Conservation (phyloP, 2,329 filamentous ascomycete genomes). For the Cladobotryum mycophilum region DNA sequence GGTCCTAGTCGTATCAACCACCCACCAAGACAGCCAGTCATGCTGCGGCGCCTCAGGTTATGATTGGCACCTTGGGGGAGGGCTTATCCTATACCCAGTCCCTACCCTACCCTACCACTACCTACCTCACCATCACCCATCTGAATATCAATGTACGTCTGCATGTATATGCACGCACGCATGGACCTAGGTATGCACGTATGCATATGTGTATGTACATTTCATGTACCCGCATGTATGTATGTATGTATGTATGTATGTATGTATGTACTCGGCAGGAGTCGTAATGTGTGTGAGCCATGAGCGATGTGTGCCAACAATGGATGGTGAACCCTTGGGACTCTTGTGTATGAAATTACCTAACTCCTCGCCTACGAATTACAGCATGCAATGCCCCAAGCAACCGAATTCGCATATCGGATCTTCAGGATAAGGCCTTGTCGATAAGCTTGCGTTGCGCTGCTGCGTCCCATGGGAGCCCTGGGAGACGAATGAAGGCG, state of each 20-base stretch:
- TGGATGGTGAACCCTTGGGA: too few relatives aligned
- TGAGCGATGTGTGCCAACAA: background rate
- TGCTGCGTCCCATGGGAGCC: too few relatives aligned
- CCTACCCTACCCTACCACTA: too few relatives aligned
- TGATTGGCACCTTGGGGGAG: background rate
- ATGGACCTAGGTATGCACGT: background rate
- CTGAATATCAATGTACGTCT: background rate
- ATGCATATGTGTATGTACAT: conserved; percentile 2
- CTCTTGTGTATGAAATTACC: too few relatives aligned
- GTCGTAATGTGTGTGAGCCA: background rate
- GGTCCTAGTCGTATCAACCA: conserved; percentile 1
- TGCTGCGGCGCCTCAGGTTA: background rate
- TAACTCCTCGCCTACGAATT: too few relatives aligned
- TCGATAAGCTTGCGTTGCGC: too few relatives aligned
- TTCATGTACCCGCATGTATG: background rate
- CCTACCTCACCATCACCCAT: too few relatives aligned
- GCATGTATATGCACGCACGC: background rate
- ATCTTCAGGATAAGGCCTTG: too few relatives aligned
- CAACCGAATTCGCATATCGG: too few relatives aligned
- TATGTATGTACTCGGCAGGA: conserved; percentile 4
- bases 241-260: conserved; percentile 4
- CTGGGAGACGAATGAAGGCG: too few relatives aligned
- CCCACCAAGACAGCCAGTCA: conserved; percentile 12
- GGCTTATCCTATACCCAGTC: background rate
- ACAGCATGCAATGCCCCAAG: too few relatives aligned